These are phyloP conservation scores for Dothidotthia symphoricarpi DNA, from an alignment of 2,329 filamentous ascomycete species.

Conservation along the genomic window DNA sequence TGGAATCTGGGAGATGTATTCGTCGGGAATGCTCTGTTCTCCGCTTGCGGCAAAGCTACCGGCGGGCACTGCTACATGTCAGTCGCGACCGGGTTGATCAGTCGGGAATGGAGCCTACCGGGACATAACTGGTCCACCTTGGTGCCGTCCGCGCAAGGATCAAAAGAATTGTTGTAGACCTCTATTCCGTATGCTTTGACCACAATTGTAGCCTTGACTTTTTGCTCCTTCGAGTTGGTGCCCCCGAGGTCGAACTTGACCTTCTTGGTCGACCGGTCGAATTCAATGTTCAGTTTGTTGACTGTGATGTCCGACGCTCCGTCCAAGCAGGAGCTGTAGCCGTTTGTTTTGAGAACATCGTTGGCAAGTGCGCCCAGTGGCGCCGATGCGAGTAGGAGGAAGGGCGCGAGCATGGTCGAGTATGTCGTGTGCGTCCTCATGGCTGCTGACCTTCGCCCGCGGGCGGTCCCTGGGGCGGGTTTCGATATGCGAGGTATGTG, in stretches of 20 bases:
- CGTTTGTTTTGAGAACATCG: constrained; percentile 75
- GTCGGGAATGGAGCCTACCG: constrained; percentile 51
- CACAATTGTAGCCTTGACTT: constrained; percentile 72
- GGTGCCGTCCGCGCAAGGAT: constrained; percentile 71
- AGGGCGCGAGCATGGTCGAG: constrained; percentile 41
- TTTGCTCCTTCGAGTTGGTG: constrained; percentile 68
- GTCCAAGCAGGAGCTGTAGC: constrained; percentile 71
- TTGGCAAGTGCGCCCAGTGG: constrained; percentile 57
- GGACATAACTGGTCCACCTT: constrained; percentile 77
- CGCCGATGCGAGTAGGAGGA: constrained; percentile 38
- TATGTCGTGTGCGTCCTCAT: constrained; percentile 40
- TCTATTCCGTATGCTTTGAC: constrained; percentile 82
- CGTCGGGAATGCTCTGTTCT: constrained; percentile 65
- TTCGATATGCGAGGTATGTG: constrained; percentile 14
- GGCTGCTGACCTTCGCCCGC: constrained; percentile 26
- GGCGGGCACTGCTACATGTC: constrained; percentile 60
- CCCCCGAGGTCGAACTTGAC: constrained; percentile 82
- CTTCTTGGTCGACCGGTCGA: constrained; percentile 70
- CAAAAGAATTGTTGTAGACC: constrained; percentile 76
- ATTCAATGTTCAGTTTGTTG: constrained; percentile 71
- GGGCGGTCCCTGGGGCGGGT: constrained; percentile 22
- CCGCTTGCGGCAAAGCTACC: constrained; percentile 73
- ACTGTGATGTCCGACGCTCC: constrained; percentile 63
- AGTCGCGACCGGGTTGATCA: constrained; percentile 2
- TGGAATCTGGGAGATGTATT: constrained; percentile 75